Conservation (phyloP, 2,329 filamentous ascomycete species). For the Chaetomium strumarium region DNA sequence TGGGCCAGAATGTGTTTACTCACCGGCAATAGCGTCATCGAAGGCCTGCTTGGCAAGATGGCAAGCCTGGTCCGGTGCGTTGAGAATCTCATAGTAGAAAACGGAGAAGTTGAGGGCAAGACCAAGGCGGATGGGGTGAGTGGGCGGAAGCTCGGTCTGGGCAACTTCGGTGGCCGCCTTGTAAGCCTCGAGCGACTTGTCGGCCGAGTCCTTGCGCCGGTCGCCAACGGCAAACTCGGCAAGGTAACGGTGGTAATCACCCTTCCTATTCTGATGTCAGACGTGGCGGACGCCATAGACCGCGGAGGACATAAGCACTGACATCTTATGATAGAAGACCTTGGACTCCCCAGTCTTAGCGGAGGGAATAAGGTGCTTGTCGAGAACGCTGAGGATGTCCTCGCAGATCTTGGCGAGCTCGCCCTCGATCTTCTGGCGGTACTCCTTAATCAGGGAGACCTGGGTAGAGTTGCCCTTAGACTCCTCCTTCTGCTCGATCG, state of each 20-base stretch:
- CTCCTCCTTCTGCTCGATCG: conserved; percentile 99
- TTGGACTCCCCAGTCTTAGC: conserved; percentile 96
- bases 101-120: conserved; percentile 95
- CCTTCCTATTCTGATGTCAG: conserved; percentile 65
- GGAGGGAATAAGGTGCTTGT: conserved; percentile 88
- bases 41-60: conserved; percentile 95
- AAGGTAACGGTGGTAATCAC: conserved; percentile 98
- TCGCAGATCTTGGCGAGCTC: conserved; percentile 98
- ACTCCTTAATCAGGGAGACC: conserved; percentile 90
- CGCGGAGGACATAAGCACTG: conserved; percentile 21
- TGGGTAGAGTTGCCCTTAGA: conserved; percentile 94
- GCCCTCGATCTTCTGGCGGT: conserved; percentile 96
- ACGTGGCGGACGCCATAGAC: neutral
- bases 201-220: conserved; percentile 90
- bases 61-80: conserved; percentile 96
- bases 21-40: conserved; percentile 86
- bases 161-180: conserved; percentile 88
- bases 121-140: conserved; percentile 88
- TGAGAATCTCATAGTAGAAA: conserved; percentile 99
- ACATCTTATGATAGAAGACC: conserved; percentile 99
- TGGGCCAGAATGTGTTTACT: conserved; percentile 13
- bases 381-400: conserved; percentile 91
- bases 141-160: conserved; percentile 81
- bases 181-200: conserved; percentile 95
- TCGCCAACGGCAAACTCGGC: conserved; percentile 94